Evolutionary conservation across 805 yeast species (phyloP), one percentile per base, ranked within the genome.

Genomic region (Blastobotrys terrestris): DNA sequence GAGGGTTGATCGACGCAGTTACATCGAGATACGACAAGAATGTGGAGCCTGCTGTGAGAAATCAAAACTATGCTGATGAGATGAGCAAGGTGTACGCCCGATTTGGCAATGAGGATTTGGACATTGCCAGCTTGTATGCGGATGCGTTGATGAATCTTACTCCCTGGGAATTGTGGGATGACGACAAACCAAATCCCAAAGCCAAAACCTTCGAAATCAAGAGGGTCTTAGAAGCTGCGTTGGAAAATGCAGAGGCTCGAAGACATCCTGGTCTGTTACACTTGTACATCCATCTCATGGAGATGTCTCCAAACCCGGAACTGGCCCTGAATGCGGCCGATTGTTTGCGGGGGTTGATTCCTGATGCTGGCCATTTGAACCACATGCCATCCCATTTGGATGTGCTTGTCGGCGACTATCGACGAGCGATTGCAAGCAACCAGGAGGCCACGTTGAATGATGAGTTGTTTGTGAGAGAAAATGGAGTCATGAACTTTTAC

Each of bases 321-420:
- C 13, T 18, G 11, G 44, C 44, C 3, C 44, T 41, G 8, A 7
- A 15, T 41, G 44, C 44, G 3, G 44, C 44, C 19, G 44, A 41
- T 16, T 15, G 16, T 8, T 15, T 41, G 16, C 16, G 44, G 3
- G 44, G 19, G 3, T 20, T 41, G 6, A 20, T 41, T 3, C 44
- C 44, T 15, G 44, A 41, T 15, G 16, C 44, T 2, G 44, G 44
- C 8, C 44, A 41, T 41, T 15, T 41, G 44, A 15, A 8, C 20
- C 44, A 41, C 20, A 41, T 41, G 44, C 44, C 44, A 11, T 15
- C 44, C 20, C 44, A 41, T 41, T 18, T 41, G 16, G 44, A 41
- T 41, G 44, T 41, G 3, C 19, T 41, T 15, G 44, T 41, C 11
- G 44, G 44, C 11, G 46, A 44, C 3, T 44, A 44, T 15, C 46